Percentiles rank a stretch among this genome's conserved stretches.
phyloP scores from a whole-genome alignment of 805 yeast species.

The Saccharomycopsis javanensis region DNA sequence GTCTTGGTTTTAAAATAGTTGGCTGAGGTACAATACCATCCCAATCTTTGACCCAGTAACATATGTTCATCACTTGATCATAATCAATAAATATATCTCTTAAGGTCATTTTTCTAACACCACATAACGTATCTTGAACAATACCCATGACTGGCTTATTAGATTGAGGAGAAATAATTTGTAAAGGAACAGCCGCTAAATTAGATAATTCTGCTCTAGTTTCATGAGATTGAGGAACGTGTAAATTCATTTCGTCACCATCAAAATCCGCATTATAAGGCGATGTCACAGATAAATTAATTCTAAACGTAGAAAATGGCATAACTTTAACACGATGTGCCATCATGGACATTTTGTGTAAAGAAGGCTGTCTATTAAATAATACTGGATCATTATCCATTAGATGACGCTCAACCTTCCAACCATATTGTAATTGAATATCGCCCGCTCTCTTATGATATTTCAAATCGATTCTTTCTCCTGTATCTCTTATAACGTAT shows the following conservation, averaged over 20 bases:
- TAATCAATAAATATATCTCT: slow-evolving; percentile 83
- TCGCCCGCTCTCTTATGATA: slow-evolving; percentile 98
- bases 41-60: slow-evolving; percentile 98
- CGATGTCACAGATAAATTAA: slow-evolving; percentile 93
- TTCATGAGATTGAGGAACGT: slow-evolving; percentile 97
- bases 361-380: slow-evolving; percentile 97
- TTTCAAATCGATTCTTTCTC: slow-evolving; percentile 95
- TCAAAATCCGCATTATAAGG: slow-evolving; percentile 99
- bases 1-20: slow-evolving; percentile 87
- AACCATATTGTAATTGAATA: slow-evolving; percentile 93
- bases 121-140: slow-evolving; percentile 97
- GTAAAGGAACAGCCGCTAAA: slow-evolving; percentile 94
- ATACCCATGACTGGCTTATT: slow-evolving; percentile 99
- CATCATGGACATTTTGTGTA: slow-evolving; percentile 99
- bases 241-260: slow-evolving; percentile 99
- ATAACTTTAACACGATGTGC: slow-evolving; percentile 96
- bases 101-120: slow-evolving; percentile 89
- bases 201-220: slow-evolving; percentile 94
- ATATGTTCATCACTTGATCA: slow-evolving; percentile 91
- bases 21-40: slow-evolving; percentile 97
- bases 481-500: slow-evolving; percentile 95
- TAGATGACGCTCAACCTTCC: slow-evolving; percentile 98
- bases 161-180: slow-evolving; percentile 96
- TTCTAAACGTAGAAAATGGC: slow-evolving; percentile 97
- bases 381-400: slow-evolving; percentile 97